These are phyloP conservation scores for Globisporangium viniferum DNA, from an alignment of 352 stramenopile species.

Conservation along the genomic window DNA sequence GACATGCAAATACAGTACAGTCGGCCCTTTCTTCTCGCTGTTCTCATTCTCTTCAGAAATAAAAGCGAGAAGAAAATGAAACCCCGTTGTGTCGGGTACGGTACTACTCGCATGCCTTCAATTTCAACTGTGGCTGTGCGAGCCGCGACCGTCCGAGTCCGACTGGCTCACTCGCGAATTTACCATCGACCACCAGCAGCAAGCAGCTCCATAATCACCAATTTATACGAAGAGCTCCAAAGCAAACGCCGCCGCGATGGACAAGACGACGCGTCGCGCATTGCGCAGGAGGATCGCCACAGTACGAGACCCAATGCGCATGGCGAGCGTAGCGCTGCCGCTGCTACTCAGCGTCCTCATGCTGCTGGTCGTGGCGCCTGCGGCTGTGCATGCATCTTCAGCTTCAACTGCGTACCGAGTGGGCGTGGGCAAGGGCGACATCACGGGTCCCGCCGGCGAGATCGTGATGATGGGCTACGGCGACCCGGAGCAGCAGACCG, in stretches of 20 bases:
- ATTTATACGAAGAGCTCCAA: neutral
- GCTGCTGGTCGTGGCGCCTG: neutral
- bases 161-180: neutral
- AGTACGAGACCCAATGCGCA: neutral
- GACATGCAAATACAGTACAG: neutral
- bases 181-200: neutral
- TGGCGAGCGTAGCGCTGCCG: neutral
- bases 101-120: too few relatives aligned
- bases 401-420: conserved; percentile 29
- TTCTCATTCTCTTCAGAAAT: neutral
- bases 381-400: neutral
- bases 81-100: too few relatives aligned
- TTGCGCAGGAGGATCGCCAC: too few relatives aligned
- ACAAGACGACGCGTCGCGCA: neutral
- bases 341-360: neutral
- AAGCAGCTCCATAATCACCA: neutral
- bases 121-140: neutral
- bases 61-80: neutral
- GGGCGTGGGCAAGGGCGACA: conserved; percentile 55
- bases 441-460: conserved; percentile 53
- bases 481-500: conserved; percentile 36
- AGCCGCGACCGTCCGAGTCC: too few relatives aligned
- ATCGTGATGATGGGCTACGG: conserved; percentile 73
- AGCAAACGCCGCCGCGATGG: neutral
- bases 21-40: neutral